Conservation (phyloP, 148 eudicot species). For the Rhododendron griersonianum region DNA sequence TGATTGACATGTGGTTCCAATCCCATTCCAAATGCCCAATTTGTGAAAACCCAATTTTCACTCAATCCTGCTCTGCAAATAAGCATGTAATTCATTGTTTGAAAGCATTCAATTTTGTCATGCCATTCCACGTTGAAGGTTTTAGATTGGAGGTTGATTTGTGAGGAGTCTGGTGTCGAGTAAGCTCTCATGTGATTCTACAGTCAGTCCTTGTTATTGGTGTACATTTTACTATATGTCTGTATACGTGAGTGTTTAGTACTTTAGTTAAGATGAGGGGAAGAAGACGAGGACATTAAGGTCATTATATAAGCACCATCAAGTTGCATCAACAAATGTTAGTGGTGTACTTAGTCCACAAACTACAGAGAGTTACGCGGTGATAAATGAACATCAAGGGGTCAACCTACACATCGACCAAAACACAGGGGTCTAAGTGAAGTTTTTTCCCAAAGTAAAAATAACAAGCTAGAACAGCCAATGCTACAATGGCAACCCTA, state of each 20-base stretch:
- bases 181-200: neutral
- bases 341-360: neutral
- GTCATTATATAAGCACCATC: neutral
- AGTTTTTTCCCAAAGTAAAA: neutral
- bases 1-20: neutral
- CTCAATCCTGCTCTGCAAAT: neutral
- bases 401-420: neutral
- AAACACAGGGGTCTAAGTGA: neutral
- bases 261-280: neutral
- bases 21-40: neutral
- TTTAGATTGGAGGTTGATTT: neutral
- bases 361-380: neutral
- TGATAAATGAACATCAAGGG: neutral
- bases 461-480: neutral
- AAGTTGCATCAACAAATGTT: neutral
- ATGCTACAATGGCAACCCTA: constrained; percentile 7
- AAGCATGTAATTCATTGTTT: neutral
- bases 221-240: neutral
- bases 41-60: neutral
- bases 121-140: no score
- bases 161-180: neutral
- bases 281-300: neutral
- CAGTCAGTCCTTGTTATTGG: neutral
- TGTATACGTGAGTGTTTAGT: neutral
- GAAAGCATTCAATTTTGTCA: neutral